A percentile compares a stretch with the other conserved stretches of the same genome.
Evolutionary conservation across 2,329 filamentous ascomycete species (phyloP).

Genomic region (Eurotiales sp.): DNA sequence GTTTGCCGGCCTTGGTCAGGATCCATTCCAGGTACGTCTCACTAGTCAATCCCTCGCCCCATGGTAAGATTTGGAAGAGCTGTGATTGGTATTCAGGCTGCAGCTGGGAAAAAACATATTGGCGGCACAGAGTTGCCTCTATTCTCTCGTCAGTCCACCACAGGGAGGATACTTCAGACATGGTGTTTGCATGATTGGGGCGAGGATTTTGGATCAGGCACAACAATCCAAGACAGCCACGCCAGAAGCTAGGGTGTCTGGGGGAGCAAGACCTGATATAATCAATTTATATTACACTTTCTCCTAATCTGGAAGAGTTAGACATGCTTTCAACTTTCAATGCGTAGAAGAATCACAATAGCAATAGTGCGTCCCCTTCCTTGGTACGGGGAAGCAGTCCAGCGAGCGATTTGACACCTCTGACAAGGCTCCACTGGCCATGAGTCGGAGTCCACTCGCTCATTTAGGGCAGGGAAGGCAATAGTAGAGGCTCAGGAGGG

Average conservation of each 20-base stretch:
- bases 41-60: conserved; percentile 45
- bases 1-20: conserved; percentile 52
- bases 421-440: conserved; percentile 6
- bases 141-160: conserved; percentile 48
- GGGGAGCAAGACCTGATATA: not conserved
- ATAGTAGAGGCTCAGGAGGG: no score
- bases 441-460: not conserved
- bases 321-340: not conserved
- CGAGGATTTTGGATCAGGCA: not conserved
- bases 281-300: not conserved
- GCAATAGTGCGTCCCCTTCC: not conserved
- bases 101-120: conserved; percentile 37
- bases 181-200: conserved; percentile 19
- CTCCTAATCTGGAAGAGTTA: not conserved
- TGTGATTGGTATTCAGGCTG: conserved; percentile 33
- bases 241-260: not conserved
- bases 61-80: conserved; percentile 36
- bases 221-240: not conserved
- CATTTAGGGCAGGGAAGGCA: not conserved
- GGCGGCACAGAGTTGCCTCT: conserved; percentile 38
- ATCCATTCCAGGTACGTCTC: conserved; percentile 62
- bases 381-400: not conserved
- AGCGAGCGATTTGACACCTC: not conserved
- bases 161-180: conserved; percentile 31
- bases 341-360: not conserved